phyloP scores from a whole-genome alignment of 306 rosid species.

The Neltuma alba region DNA sequence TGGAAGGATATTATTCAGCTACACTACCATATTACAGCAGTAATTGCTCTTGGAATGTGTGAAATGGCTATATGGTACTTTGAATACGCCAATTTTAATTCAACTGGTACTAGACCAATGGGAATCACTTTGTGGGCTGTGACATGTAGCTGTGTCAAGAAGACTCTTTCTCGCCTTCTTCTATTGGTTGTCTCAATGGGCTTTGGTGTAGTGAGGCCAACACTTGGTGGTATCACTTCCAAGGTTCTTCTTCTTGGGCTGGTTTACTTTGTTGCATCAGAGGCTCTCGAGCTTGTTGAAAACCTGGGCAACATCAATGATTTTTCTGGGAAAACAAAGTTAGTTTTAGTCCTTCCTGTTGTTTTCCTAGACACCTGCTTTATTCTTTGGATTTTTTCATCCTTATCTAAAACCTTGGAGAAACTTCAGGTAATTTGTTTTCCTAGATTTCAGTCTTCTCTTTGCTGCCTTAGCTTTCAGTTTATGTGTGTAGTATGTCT shows the following conservation, averaged over 20 bases:
- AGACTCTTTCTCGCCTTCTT: conserved; percentile 82
- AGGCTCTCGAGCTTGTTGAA: conserved; percentile 89
- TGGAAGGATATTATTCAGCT: conserved; percentile 85
- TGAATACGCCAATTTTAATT: conserved; percentile 86
- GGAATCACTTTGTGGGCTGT: conserved; percentile 94
- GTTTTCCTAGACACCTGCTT: conserved; percentile 84
- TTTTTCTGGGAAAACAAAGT: conserved; percentile 74
- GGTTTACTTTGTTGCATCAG: conserved; percentile 71
- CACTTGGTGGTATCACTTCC: conserved; percentile 70
- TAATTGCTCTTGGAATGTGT: conserved; percentile 93
- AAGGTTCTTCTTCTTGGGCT: conserved; percentile 69
- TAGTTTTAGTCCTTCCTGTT: conserved; percentile 83
- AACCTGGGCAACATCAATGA: conserved; percentile 90
- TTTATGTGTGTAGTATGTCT: neutral
- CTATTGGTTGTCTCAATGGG: conserved; percentile 95
- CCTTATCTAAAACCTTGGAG: conserved; percentile 84
- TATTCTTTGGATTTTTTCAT: conserved; percentile 90
- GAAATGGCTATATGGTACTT: conserved; percentile 98
- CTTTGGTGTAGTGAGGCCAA: conserved; percentile 78
- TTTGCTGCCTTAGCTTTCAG: conserved; percentile 15
- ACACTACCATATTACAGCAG: conserved; percentile 85
- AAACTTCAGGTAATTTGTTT: conserved; percentile 72
- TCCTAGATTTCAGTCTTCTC: neutral
- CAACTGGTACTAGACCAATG: conserved; percentile 89
- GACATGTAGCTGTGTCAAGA: conserved; percentile 80